Base-by-base conservation (phyloP, 1,284 basidiomycete species). In the Apiotrichum sp. region DNA sequence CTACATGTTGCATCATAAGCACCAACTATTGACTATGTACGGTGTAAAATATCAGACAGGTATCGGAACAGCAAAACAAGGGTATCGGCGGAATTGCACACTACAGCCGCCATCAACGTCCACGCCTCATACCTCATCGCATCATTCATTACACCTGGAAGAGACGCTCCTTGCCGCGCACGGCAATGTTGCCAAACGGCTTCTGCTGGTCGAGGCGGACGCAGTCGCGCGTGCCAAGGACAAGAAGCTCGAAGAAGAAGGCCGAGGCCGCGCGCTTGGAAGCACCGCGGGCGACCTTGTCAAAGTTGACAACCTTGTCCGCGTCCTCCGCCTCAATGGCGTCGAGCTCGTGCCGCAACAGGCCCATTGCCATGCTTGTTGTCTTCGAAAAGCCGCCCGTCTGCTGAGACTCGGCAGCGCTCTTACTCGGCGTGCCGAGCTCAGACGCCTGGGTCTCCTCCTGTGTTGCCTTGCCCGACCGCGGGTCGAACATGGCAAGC, bases 211-310 rank as follows among this genome's bases (percentile, higher is more conserved):
- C 77, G 47, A 98, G 77, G 64, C 86, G 84, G 64, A 98, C 79
- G 68, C 88, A 90, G 72, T 97, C 93, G 44, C 89, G 86, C 0
- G 93, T 97, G 8, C 90, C 87, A 2, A 98, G 83, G 3, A 97
- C 90, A 34, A 98, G 85, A 52, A 98, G 78, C 76, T 98, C 95
- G 70, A 98, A 98, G 81, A 98, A 98, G 81, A 98, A 98, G 2
- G 89, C 86, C 0, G 93, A 85, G 0, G 93, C 92, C 3, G 93
- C 95, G 46, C 91, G 85, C 52, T 90, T 86, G 7, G 89, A 88
- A 7, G 91, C 89, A 29, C 56, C 56, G 13, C 32, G 39, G 1
- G 59, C 52, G 11, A 61, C 83, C 66, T 82, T 78, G 52, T 82
- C 81, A 77, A 93, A 93, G 66, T 84, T 86, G 63, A 91, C 74